Evolutionary conservation across 768 basidiomycete species (phyloP).

Genomic region (Pisolithus orientalis): DNA sequence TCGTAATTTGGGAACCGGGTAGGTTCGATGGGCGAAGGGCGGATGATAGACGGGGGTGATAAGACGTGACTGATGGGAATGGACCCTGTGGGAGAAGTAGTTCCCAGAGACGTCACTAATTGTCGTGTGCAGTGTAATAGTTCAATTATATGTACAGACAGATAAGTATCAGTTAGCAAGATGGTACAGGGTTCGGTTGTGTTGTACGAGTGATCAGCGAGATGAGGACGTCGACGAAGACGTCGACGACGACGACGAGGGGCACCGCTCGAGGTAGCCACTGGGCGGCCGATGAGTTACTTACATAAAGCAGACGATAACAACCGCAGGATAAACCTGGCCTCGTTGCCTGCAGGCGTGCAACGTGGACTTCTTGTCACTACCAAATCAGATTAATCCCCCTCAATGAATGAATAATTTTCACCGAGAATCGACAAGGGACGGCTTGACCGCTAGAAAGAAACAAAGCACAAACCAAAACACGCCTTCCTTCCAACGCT

Average conservation of each 20-base stretch:
- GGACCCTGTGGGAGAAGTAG: slow-evolving; percentile 25
- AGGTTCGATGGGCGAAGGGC: slow-evolving; percentile 22
- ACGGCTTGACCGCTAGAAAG: slow-evolving; percentile 25
- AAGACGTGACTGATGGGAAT: slow-evolving; percentile 48
- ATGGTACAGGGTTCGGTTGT: slow-evolving; percentile 7
- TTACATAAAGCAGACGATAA: slow-evolving; percentile 44
- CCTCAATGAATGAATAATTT: slow-evolving; percentile 28
- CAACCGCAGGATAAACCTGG: slow-evolving; percentile 27
- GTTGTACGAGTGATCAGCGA: too few relatives aligned
- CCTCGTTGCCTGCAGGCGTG: slow-evolving; percentile 64
- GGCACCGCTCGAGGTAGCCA: neutral
- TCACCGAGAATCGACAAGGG: slow-evolving; percentile 23
- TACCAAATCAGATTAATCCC: slow-evolving; percentile 46
- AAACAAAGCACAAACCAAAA: slow-evolving; percentile 47
- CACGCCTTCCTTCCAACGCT: slow-evolving; percentile 48
- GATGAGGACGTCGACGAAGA: too few relatives aligned
- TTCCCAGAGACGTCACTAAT: too few relatives aligned
- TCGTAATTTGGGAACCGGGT: slow-evolving; percentile 24
- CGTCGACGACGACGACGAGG: too few relatives aligned
- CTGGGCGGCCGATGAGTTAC: neutral
- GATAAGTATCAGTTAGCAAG: neutral
- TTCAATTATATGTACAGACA: too few relatives aligned
- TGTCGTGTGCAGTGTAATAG: too few relatives aligned
- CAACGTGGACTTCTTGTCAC: slow-evolving; percentile 50
- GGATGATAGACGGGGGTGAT: slow-evolving; percentile 34